These are phyloP conservation scores for Ustilago crameri DNA, from an alignment of 1,284 basidiomycete genomes.

Conservation along the genomic window DNA sequence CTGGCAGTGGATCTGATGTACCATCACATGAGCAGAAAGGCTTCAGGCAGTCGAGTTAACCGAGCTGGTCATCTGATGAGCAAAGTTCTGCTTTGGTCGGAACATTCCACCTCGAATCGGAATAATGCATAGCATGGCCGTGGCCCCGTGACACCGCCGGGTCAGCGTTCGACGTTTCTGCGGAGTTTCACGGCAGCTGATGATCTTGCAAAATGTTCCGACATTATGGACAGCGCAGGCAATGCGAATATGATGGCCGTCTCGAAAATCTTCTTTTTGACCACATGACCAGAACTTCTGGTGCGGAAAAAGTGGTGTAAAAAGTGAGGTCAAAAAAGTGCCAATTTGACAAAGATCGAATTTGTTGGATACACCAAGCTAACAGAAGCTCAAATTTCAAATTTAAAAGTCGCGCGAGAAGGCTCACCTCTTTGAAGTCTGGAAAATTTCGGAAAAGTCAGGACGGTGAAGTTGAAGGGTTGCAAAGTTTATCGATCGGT, in stretches of 20 bases:
- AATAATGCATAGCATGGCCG: not conserved
- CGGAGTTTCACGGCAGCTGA: too few relatives aligned
- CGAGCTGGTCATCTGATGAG: slow-evolving; percentile 13
- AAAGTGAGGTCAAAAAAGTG: too few relatives aligned
- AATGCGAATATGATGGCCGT: too few relatives aligned
- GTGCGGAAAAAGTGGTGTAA: too few relatives aligned
- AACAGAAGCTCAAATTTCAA: not conserved
- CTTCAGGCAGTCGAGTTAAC: not conserved
- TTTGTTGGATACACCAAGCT: not conserved
- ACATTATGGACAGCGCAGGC: too few relatives aligned
- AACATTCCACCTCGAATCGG: not conserved
- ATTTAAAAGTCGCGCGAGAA: not conserved
- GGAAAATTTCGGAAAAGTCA: not conserved
- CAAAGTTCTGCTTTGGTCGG: not conserved
- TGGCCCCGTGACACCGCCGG: slow-evolving; percentile 5
- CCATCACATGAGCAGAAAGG: slow-evolving; percentile 5
- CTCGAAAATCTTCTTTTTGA: too few relatives aligned
- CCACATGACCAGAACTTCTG: not conserved
- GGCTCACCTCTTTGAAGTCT: too few relatives aligned
- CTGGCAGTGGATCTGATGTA: not conserved
- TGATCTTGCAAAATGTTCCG: too few relatives aligned
- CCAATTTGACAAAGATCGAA: too few relatives aligned
- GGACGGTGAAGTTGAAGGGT: not conserved
- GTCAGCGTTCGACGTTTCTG: not conserved
- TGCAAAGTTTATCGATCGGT: slow-evolving; percentile 37